Evolutionary conservation across 768 basidiomycete species (phyloP), one percentile per base, ranked within the genome.

Genomic region (Cubamyces sp.): DNA sequence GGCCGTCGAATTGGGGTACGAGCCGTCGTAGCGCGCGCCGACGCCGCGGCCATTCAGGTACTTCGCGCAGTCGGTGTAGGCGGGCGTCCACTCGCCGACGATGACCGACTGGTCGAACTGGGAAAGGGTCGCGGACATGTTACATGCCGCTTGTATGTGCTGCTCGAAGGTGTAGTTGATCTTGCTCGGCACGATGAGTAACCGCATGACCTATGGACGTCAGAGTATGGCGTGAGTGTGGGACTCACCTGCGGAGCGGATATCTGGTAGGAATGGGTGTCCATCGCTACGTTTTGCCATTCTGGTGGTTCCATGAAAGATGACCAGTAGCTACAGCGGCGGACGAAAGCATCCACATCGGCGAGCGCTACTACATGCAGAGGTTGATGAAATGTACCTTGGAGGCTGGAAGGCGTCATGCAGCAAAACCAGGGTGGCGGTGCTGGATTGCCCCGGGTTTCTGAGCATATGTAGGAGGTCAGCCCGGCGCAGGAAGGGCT

Each of bases 11-110:
- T 90, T 92, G 5, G 82, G 73, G 64, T 74, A 84, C 7, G 84
- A 76, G 28, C 91, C 91, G 60, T 82, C 87, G 66, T 83, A 87
- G 28, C 83, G 72, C 3, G 82, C 76, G 78, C 90, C 88, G 42
- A 79, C 66, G 2, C 91, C 92, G 46, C 92, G 85, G 3, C 94
- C 94, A 66, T 96, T 96, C 49, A 97, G 78, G 73, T 90, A 91
- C 69, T 82, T 87, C 14, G 88, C 87, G 65, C 91, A 92, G 69
- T 92, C 92, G 6, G 84, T 93, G 53, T 81, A 75, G 2, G 89
- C 90, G 3, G 91, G 83, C 1, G 90, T 86, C 87, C 91, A 97
- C 76, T 97, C 94, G 43, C 94, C 94, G 25, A 94, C 92, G 46
- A 94, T 79, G 16, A 85, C 81, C 94, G 91, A 94, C 25, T 94